Conservation (phyloP, 768 basidiomycete species). For the Hypholoma sublateritium region DNA sequence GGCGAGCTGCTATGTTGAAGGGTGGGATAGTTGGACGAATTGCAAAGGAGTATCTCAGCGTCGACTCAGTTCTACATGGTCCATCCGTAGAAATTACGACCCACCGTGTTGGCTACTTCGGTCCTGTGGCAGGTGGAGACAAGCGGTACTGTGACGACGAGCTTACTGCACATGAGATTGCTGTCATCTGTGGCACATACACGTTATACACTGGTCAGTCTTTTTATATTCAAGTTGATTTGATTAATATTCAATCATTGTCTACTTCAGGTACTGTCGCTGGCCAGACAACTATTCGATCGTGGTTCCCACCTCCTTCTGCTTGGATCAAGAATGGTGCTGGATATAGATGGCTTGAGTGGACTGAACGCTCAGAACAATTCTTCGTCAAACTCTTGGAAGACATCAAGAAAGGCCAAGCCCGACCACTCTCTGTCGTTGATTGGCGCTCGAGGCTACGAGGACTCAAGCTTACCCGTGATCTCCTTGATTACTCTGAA, state of each 20-base stretch:
- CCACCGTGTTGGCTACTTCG: constrained; percentile 4
- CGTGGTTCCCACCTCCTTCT: constrained; percentile 12
- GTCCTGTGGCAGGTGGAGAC: not conserved
- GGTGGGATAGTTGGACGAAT: constrained; percentile 13
- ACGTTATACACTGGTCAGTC: constrained; percentile 10
- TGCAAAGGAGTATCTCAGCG: constrained; percentile 8
- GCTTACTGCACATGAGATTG: constrained; percentile 11
- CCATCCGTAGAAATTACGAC: constrained; percentile 12
- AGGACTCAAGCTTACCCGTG: not conserved
- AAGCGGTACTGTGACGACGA: constrained; percentile 11
- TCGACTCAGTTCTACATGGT: constrained; percentile 8
- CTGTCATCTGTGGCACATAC: constrained; percentile 14
- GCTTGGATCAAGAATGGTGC: constrained; percentile 5
- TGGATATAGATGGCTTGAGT: constrained; percentile 10
- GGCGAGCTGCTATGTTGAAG: constrained; percentile 11
- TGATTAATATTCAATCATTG: not conserved
- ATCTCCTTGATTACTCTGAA: not conserved
- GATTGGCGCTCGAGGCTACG: not conserved
- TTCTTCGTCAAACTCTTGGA: not conserved
- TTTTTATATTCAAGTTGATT: not conserved
- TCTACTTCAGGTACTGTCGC: not conserved
- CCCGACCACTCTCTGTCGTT: not conserved
- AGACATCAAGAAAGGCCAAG: not conserved
- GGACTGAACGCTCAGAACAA: constrained; percentile 4
- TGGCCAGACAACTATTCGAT: not conserved